phyloP scores from a whole-genome alignment of 2,329 filamentous ascomycete genomes.

The Aplosporella prunicola region DNA sequence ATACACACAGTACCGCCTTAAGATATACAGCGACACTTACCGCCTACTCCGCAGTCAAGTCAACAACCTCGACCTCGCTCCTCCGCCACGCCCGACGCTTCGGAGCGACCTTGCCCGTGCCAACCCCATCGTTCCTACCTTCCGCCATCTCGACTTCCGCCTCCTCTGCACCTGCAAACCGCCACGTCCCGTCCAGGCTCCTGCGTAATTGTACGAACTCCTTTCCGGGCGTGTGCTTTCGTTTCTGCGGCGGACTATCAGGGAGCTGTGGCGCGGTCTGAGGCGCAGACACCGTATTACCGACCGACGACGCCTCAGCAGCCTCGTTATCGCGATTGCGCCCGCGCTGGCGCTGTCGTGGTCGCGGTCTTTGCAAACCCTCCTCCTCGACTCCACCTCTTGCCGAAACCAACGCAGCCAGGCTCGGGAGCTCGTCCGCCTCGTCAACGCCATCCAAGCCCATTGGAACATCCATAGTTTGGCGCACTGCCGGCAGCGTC shows the following conservation, averaged over 20 bases:
- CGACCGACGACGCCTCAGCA: not conserved
- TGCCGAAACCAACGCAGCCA: too few relatives aligned
- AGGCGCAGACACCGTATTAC: not conserved
- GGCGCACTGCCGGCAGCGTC: too few relatives aligned
- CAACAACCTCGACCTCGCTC: constrained; percentile 27
- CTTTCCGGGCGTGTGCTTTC: not conserved
- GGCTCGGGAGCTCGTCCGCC: too few relatives aligned
- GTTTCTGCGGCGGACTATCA: constrained; percentile 14
- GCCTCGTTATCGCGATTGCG: not conserved
- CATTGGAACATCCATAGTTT: too few relatives aligned
- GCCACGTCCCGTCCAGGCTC: constrained; percentile 25
- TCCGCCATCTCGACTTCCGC: constrained; percentile 19
- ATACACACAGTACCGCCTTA: too few relatives aligned
- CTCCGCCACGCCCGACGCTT: constrained; percentile 26
- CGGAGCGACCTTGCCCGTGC: not conserved
- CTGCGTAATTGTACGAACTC: constrained; percentile 16
- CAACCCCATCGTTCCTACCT: constrained; percentile 19
- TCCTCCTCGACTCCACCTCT: too few relatives aligned
- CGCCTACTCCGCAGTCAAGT: too few relatives aligned
- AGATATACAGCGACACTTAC: too few relatives aligned
- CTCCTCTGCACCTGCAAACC: constrained; percentile 19
- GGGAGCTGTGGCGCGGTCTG: constrained; percentile 21
- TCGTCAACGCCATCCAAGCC: too few relatives aligned
- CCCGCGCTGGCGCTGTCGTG: not conserved
- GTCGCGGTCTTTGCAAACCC: not conserved